A percentile compares a stretch with the other conserved stretches of the same genome.
Evolutionary conservation across 257 asterid species (phyloP).

Genomic region (Linaria vulgaris): DNA sequence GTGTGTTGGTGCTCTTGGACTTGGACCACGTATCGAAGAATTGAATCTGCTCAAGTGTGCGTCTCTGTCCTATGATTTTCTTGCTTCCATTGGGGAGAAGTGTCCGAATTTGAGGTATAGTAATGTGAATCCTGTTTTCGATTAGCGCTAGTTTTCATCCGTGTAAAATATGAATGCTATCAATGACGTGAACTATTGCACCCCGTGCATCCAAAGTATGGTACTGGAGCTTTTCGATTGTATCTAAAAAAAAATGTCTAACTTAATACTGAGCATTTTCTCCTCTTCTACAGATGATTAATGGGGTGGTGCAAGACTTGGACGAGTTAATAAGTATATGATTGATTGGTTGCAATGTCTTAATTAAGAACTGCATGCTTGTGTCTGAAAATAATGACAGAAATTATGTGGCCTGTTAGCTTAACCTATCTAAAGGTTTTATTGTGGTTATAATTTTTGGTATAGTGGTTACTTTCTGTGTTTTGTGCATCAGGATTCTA

Average conservation of each 20-base stretch:
- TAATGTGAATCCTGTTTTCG: no score
- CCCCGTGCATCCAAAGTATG: no score
- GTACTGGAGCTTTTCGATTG: neutral
- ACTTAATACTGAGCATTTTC: constrained; percentile 3
- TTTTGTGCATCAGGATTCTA: constrained; percentile 52
- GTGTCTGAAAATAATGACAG: neutral
- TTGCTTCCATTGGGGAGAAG: constrained; percentile 42
- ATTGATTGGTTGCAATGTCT: neutral
- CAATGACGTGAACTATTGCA: neutral
- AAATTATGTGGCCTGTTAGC: neutral
- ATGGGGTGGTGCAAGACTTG: neutral
- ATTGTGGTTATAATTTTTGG: neutral
- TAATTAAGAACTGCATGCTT: constrained; percentile 3
- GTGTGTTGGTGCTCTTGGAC: constrained; percentile 46
- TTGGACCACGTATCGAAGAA: constrained; percentile 52
- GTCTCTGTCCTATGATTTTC: constrained; percentile 39
- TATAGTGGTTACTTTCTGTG: constrained; percentile 8
- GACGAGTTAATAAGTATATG: neutral
- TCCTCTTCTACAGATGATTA: neutral
- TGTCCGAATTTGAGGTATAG: constrained; percentile 72
- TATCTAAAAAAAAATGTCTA: neutral
- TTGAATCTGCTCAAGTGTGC: constrained; percentile 70
- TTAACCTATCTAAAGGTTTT: neutral
- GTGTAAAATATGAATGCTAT: neutral
- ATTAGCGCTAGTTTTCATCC: neutral